These are phyloP conservation scores for Trifolium dubium DNA, from an alignment of 306 rosid species.

Conservation along the genomic window DNA sequence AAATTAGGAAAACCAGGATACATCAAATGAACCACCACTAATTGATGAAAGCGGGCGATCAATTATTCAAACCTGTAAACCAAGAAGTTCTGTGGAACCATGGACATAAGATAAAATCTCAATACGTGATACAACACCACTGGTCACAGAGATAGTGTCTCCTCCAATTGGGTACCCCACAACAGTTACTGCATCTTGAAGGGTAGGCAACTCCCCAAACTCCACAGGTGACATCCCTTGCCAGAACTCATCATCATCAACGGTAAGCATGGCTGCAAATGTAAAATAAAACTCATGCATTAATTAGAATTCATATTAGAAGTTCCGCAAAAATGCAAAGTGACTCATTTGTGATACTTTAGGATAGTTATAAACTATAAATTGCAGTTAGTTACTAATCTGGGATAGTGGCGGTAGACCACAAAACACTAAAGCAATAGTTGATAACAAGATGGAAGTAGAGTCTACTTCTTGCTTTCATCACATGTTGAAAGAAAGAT, in stretches of 20 bases:
- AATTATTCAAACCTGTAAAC: slow-evolving; percentile 77
- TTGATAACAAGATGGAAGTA: neutral
- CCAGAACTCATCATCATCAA: slow-evolving; percentile 93
- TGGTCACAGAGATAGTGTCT: slow-evolving; percentile 95
- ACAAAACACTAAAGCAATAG: neutral
- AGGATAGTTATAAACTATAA: neutral
- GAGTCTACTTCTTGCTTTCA: neutral
- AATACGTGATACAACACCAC: slow-evolving; percentile 94
- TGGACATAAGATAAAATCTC: slow-evolving; percentile 95
- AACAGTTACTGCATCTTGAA: slow-evolving; percentile 94
- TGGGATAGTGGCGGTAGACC: neutral
- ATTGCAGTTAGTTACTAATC: neutral
- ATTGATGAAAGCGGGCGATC: slow-evolving; percentile 11
- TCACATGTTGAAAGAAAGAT: neutral
- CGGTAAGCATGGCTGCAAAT: slow-evolving; percentile 84
- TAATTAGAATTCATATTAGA: slow-evolving; percentile 32
- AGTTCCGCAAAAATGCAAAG: neutral
- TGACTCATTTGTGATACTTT: neutral
- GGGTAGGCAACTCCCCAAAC: slow-evolving; percentile 85
- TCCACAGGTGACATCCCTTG: slow-evolving; percentile 85
- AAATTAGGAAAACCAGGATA: slow-evolving; percentile 30
- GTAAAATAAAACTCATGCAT: slow-evolving; percentile 41
- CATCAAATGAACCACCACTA: slow-evolving; percentile 14
- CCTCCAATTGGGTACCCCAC: slow-evolving; percentile 99
- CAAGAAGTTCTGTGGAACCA: slow-evolving; percentile 95